These are phyloP conservation scores for Solidago caesia DNA, from an alignment of 129 eudicot genomes.

Conservation along the genomic window DNA sequence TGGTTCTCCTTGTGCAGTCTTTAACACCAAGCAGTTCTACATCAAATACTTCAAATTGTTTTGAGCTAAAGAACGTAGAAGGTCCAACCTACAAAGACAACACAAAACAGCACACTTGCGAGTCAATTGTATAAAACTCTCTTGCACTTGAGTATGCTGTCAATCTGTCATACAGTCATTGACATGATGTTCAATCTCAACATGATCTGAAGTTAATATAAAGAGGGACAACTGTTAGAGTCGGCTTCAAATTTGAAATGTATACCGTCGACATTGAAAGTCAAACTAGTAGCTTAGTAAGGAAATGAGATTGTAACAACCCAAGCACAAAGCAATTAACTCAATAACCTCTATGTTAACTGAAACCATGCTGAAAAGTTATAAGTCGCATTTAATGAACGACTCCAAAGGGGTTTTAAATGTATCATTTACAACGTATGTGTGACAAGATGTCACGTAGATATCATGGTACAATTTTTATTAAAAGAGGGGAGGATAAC, in stretches of 20 bases:
- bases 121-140: slow-evolving; percentile 6
- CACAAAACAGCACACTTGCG: slow-evolving; percentile 10
- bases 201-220: background rate
- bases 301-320: slow-evolving; percentile 7
- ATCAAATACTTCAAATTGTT: slow-evolving; percentile 96
- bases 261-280: background rate
- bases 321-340: background rate
- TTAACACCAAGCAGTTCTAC: slow-evolving; percentile 75
- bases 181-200: slow-evolving; percentile 1
- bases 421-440: background rate
- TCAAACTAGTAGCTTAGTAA: slow-evolving; percentile 10
- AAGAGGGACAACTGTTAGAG: slow-evolving; percentile 9
- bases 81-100: slow-evolving; percentile 81
- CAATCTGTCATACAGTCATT: background rate
- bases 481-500: slow-evolving; percentile 30
- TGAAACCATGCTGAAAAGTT: background rate
- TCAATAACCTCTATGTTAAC: background rate
- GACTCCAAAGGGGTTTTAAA: background rate
- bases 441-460: background rate
- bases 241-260: background rate
- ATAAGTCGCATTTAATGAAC: background rate
- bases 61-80: slow-evolving; percentile 90
- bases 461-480: background rate
- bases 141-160: background rate
- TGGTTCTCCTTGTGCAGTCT: slow-evolving; percentile 87